phyloP scores from a whole-genome alignment of 192 early-diverging fungal genomes.

The Funneliformis geosporum region DNA sequence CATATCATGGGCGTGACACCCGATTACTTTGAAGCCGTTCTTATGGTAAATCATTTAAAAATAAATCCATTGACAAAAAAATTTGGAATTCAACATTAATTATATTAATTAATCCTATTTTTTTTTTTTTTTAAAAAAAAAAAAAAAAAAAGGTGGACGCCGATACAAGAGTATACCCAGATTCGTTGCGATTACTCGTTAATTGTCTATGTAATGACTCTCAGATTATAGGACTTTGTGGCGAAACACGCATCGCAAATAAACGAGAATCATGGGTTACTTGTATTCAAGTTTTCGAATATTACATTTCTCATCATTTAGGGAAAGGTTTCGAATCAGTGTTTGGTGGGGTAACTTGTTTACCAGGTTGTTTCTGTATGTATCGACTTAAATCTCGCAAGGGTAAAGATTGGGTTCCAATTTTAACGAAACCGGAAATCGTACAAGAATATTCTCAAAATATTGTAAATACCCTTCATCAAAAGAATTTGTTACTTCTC shows the following conservation, averaged over 20 bases:
- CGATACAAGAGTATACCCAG: constrained; percentile 80
- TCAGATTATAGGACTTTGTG: constrained; percentile 93
- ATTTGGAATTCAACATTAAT: no score
- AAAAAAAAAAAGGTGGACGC: constrained; percentile 69
- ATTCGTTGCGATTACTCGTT: constrained; percentile 78
- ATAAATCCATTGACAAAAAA: not conserved
- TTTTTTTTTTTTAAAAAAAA: not conserved
- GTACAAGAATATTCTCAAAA: constrained; percentile 82
- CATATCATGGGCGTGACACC: constrained; percentile 83
- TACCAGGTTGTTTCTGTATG: constrained; percentile 98
- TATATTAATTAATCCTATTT: not conserved
- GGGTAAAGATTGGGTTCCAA: constrained; percentile 73
- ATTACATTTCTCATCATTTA: constrained; percentile 96
- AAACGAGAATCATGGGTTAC: constrained; percentile 88
- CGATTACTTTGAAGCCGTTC: constrained; percentile 75
- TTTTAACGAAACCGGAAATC: constrained; percentile 87
- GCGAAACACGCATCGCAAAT: constrained; percentile 96
- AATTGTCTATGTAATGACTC: constrained; percentile 89
- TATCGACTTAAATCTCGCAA: constrained; percentile 90
- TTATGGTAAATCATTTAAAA: constrained; percentile 48
- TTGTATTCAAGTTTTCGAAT: constrained; percentile 95
- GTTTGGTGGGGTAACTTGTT: constrained; percentile 47
- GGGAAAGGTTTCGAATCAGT: constrained; percentile 87
- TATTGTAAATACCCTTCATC: constrained; percentile 74
- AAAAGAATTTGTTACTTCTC: constrained; percentile 32